Conservation (phyloP, 331 rosid species). For the Prunus yedoensis region DNA sequence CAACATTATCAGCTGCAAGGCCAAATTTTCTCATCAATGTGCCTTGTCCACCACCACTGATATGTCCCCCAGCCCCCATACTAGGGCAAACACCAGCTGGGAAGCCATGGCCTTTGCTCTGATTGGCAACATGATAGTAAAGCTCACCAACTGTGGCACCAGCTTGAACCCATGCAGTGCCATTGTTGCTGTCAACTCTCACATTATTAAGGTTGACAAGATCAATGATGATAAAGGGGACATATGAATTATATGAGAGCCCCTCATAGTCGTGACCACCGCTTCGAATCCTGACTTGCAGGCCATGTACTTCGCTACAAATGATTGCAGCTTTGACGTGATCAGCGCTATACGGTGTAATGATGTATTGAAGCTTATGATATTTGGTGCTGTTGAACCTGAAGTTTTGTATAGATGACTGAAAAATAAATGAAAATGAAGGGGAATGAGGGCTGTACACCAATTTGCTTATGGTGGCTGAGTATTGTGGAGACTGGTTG, state of each 20-base stretch:
- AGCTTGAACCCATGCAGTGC: constrained; percentile 61
- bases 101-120: constrained; percentile 47
- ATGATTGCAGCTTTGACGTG: constrained; percentile 59
- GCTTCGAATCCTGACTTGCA: constrained; percentile 50
- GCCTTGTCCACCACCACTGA: constrained; percentile 70
- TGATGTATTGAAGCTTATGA: constrained; percentile 49
- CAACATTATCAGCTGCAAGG: constrained; percentile 53
- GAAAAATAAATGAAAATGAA: constrained; percentile 35
- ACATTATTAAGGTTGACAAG: constrained; percentile 39
- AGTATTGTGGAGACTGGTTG: constrained; percentile 27
- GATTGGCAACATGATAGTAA: constrained; percentile 44
- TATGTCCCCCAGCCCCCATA: constrained; percentile 63
- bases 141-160: constrained; percentile 63
- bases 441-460: constrained; percentile 23
- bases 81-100: constrained; percentile 68
- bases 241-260: constrained; percentile 49
- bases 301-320: constrained; percentile 42
- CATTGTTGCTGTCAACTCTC: constrained; percentile 27
- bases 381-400: constrained; percentile 44
- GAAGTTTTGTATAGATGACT: constrained; percentile 46
- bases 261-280: constrained; percentile 75
- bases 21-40: constrained; percentile 62
- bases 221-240: constrained; percentile 48
- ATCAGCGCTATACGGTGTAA: constrained; percentile 40
- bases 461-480: neutral